Percentiles rank a stretch among this genome's conserved stretches.
Evolutionary conservation across 345 rosid species (phyloP).

Genomic region (Salix dunnii): DNA sequence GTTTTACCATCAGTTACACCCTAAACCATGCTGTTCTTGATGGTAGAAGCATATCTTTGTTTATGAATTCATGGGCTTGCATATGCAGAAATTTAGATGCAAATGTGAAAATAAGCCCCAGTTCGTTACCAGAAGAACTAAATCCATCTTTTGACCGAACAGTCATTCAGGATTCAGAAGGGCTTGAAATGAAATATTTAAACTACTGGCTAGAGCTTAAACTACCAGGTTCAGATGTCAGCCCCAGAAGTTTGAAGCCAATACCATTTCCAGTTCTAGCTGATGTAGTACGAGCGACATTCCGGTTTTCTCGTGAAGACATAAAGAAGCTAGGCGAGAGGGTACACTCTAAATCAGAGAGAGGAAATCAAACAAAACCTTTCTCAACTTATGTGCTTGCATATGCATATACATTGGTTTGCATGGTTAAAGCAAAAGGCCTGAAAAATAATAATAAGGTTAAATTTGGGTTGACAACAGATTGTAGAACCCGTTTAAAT

Average conservation of each 20-base stretch:
- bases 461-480: slow-evolving; percentile 22
- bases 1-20: slow-evolving; percentile 3
- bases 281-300: slow-evolving; percentile 25
- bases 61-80: slow-evolving; percentile 15
- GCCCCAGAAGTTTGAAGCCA: neutral
- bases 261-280: neutral
- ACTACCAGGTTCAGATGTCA: neutral
- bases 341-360: neutral
- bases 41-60: slow-evolving; percentile 9
- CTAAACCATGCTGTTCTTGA: slow-evolving; percentile 14
- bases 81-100: neutral
- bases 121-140: neutral
- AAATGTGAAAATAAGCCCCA: neutral
- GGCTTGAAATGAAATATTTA: neutral
- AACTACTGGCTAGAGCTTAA: neutral
- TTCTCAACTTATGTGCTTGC: slow-evolving; percentile 39
- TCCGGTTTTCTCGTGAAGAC: slow-evolving; percentile 27
- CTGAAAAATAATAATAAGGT: slow-evolving; percentile 7
- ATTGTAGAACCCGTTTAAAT: slow-evolving; percentile 31
- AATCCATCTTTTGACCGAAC: neutral
- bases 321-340: slow-evolving; percentile 29
- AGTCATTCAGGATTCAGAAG: neutral
- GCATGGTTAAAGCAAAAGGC: slow-evolving; percentile 31
- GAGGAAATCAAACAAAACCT: neutral
- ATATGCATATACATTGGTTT: slow-evolving; percentile 25